These are phyloP conservation scores for Saccharomycopsis crataegensis DNA, from an alignment of 1,139 yeast species.

Conservation along the genomic window DNA sequence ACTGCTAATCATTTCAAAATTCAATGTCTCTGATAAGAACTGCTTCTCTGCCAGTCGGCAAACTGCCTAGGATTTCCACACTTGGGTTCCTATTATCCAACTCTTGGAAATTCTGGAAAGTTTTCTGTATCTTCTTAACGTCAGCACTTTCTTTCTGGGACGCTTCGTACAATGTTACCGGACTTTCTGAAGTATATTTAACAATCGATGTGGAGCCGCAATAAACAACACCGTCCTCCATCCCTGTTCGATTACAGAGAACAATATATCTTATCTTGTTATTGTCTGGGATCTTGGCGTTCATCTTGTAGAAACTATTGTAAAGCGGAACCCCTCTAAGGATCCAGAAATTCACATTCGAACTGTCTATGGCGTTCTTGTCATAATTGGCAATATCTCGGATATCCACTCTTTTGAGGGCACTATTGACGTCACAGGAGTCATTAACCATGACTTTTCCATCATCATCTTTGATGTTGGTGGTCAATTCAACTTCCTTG, in stretches of 20 bases:
- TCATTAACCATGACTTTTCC: neutral
- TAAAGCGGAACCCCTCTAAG: slow-evolving; percentile 14
- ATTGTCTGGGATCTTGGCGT: slow-evolving; percentile 4
- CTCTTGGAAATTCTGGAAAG: slow-evolving; percentile 24
- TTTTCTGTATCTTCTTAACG: slow-evolving; percentile 22
- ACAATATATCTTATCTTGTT: slow-evolving; percentile 28
- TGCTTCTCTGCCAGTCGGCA: slow-evolving; percentile 60
- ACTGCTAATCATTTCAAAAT: neutral
- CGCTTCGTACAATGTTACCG: neutral
- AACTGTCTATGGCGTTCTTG: neutral
- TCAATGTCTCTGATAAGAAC: slow-evolving; percentile 42
- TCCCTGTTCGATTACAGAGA: slow-evolving; percentile 66
- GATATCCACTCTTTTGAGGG: neutral
- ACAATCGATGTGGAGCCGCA: slow-evolving; percentile 64
- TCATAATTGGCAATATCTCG: slow-evolving; percentile 1
- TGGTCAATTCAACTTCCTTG: neutral
- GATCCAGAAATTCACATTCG: slow-evolving; percentile 16
- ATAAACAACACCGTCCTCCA: slow-evolving; percentile 61
- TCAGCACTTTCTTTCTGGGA: neutral
- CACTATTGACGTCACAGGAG: neutral
- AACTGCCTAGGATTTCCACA: slow-evolving; percentile 45
- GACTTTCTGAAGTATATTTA: slow-evolving; percentile 33
- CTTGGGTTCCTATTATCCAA: slow-evolving; percentile 37
- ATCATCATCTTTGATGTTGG: neutral
- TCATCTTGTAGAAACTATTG: slow-evolving; percentile 11